Evolutionary conservation across 441 rosid genomes (phyloP).

Genomic region (Adansonia grandidieri): DNA sequence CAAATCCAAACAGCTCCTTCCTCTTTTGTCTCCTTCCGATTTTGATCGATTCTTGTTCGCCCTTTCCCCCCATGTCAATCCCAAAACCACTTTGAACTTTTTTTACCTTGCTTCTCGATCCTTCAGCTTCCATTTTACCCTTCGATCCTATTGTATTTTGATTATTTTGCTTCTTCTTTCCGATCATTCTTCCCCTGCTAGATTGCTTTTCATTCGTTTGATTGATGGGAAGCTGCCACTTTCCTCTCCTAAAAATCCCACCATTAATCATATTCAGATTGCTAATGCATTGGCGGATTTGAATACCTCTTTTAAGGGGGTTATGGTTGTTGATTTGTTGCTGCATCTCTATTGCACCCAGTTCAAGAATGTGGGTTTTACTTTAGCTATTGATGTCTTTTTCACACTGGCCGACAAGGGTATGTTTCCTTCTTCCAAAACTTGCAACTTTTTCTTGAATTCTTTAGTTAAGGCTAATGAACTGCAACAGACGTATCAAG

Average conservation of each 20-base stretch:
- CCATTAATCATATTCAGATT: slow-evolving; percentile 44
- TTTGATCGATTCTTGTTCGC: slow-evolving; percentile 56
- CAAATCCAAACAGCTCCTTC: slow-evolving; percentile 49
- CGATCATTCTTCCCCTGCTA: slow-evolving; percentile 53
- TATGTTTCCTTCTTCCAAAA: slow-evolving; percentile 65
- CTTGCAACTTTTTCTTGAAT: slow-evolving; percentile 64
- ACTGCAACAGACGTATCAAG: slow-evolving; percentile 52
- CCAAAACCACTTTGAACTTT: slow-evolving; percentile 60
- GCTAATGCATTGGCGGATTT: slow-evolving; percentile 54
- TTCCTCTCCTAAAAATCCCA: slow-evolving; percentile 28
- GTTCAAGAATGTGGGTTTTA: slow-evolving; percentile 54
- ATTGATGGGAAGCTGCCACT: slow-evolving; percentile 57
- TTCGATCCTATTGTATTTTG: slow-evolving; percentile 67
- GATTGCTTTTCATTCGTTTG: slow-evolving; percentile 62
- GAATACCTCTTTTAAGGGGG: slow-evolving; percentile 39
- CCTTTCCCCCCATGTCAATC: slow-evolving; percentile 46
- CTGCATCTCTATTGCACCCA: slow-evolving; percentile 67
- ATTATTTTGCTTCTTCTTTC: slow-evolving; percentile 54
- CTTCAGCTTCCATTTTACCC: slow-evolving; percentile 59
- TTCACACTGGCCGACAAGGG: slow-evolving; percentile 47
- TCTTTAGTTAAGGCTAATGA: slow-evolving; percentile 64
- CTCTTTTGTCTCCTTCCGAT: slow-evolving; percentile 55
- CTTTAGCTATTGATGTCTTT: slow-evolving; percentile 56
- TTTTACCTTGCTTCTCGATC: slow-evolving; percentile 61
- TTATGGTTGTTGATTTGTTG: slow-evolving; percentile 53